A percentile compares a stretch with the other conserved stretches of the same genome.
These are phyloP conservation scores for Penicillium nordicum DNA, from an alignment of 2,329 filamentous ascomycete species.

Conservation along the genomic window DNA sequence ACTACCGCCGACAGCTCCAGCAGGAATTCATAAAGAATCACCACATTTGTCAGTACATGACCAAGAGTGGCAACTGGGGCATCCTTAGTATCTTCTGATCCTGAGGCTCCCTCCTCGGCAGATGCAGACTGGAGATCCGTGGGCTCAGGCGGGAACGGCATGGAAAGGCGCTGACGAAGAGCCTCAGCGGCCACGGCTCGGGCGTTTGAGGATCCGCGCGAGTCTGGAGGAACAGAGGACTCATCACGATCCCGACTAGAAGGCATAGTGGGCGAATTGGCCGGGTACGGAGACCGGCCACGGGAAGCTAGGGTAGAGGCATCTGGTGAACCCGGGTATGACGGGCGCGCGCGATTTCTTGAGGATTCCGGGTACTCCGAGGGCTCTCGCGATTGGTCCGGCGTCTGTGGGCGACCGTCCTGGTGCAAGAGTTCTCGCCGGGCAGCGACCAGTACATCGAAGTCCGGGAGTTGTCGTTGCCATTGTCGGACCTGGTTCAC, in stretches of 20 bases:
- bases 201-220: slow-evolving; percentile 25
- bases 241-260: slow-evolving; percentile 26
- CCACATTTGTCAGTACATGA: slow-evolving; percentile 74
- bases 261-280: slow-evolving; percentile 4
- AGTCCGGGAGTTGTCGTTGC: slow-evolving; percentile 64
- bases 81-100: slow-evolving; percentile 26
- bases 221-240: slow-evolving; percentile 20
- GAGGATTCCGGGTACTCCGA: slow-evolving; percentile 23
- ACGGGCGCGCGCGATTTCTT: slow-evolving; percentile 17
- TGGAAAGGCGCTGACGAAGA: slow-evolving; percentile 35
- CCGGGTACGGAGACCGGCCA: slow-evolving; percentile 17
- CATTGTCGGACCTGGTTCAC: slow-evolving; percentile 62
- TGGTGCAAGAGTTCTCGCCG: slow-evolving; percentile 44
- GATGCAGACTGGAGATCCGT: background rate
- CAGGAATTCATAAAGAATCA: slow-evolving; percentile 75
- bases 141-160: slow-evolving; percentile 26
- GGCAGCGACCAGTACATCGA: slow-evolving; percentile 67
- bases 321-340: slow-evolving; percentile 21
- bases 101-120: slow-evolving; percentile 7
- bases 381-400: slow-evolving; percentile 19
- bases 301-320: slow-evolving; percentile 12
- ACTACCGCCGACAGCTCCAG: slow-evolving; percentile 72
- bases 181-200: slow-evolving; percentile 28
- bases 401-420: slow-evolving; percentile 25
- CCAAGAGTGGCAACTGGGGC: slow-evolving; percentile 63